Conservation (phyloP, 2,329 filamentous ascomycete species). For the Paracorniculantispora psalliotae region DNA sequence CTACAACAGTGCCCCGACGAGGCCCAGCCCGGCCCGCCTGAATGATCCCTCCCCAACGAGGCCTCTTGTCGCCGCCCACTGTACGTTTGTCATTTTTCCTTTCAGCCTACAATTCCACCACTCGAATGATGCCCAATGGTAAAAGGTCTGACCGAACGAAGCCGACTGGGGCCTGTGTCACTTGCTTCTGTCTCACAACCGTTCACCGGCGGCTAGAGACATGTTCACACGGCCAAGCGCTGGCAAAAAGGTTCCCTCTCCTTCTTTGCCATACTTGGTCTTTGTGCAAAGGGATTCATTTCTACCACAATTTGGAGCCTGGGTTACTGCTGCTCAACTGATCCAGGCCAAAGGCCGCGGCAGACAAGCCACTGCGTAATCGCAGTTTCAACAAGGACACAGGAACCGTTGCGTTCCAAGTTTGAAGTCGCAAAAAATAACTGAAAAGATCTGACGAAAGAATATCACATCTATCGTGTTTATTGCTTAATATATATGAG, state of each 20-base stretch:
- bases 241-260: background rate
- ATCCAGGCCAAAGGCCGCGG: slow-evolving; percentile 57
- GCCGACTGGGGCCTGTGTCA: slow-evolving; percentile 40
- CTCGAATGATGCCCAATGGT: slow-evolving; percentile 54
- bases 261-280: background rate
- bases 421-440: slow-evolving; percentile 48
- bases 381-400: slow-evolving; percentile 11
- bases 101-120: background rate
- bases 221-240: background rate
- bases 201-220: background rate
- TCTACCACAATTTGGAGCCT: slow-evolving; percentile 50
- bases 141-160: slow-evolving; percentile 58
- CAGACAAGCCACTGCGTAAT: slow-evolving; percentile 34
- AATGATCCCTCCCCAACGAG: background rate
- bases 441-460: slow-evolving; percentile 71
- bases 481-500: background rate
- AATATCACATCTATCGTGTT: background rate
- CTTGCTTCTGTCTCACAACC: slow-evolving; percentile 13
- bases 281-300: background rate
- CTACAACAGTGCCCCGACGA: background rate
- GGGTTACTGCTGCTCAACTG: slow-evolving; percentile 39
- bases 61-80: background rate
- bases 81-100: background rate
- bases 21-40: too few species aligned
- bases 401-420: slow-evolving; percentile 47